Conservation (phyloP, 257 asterid species). For the Solanum commersonii region DNA sequence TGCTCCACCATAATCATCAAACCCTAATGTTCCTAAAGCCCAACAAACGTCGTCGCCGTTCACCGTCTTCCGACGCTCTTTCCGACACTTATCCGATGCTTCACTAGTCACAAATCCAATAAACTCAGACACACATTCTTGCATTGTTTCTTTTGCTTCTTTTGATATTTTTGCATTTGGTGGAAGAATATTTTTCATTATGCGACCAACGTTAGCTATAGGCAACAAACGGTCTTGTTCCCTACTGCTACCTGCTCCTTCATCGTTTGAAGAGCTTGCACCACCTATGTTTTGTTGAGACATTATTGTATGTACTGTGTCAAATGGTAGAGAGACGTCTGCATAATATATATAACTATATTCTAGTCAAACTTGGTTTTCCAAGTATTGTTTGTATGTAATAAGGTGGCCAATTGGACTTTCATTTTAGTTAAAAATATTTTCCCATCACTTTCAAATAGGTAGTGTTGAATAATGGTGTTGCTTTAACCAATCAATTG, state of each 20-base stretch:
- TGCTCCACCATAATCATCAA: constrained; percentile 43
- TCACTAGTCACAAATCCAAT: constrained; percentile 62
- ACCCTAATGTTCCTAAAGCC: constrained; percentile 50
- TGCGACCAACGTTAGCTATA: constrained; percentile 70
- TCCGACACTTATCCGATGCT: constrained; percentile 64
- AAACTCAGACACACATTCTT: constrained; percentile 73
- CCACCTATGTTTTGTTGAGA: constrained; percentile 18
- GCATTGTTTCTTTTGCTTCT: constrained; percentile 75
- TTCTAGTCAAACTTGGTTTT: constrained; percentile 3
- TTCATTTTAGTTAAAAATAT: not conserved
- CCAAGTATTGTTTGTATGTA: not conserved
- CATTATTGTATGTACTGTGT: constrained; percentile 6
- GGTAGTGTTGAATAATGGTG: not conserved
- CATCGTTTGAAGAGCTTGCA: constrained; percentile 6
- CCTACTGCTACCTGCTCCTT: not conserved
- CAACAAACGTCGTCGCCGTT: constrained; percentile 65
- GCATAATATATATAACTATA: not conserved
- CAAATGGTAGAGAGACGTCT: not conserved
- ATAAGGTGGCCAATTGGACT: not conserved
- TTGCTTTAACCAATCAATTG: not conserved
- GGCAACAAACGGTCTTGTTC: constrained; percentile 52
- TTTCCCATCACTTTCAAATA: not conserved
- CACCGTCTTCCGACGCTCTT: constrained; percentile 55
- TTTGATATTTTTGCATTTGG: constrained; percentile 60
- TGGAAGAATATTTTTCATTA: constrained; percentile 62